Percentiles rank a stretch among this genome's conserved stretches.
phyloP scores from a whole-genome alignment of 192 early-diverging fungal species.

The Rhizophagus clarus region DNA sequence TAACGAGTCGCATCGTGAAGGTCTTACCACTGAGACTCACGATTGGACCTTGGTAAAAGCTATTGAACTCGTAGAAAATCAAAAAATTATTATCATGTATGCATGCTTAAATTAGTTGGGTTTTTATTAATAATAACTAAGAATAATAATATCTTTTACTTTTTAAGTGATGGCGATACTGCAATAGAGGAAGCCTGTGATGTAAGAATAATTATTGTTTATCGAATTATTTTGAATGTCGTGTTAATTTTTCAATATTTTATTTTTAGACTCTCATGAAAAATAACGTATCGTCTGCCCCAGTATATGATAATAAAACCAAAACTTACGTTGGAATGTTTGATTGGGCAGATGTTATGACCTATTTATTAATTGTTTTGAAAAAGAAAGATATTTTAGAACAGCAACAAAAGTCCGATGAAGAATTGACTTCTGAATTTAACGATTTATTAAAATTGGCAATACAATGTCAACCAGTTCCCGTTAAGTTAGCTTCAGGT shows the following conservation, averaged over 20 bases:
- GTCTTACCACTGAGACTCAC: constrained; percentile 41
- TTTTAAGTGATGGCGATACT: constrained; percentile 51
- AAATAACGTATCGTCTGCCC: constrained; percentile 78
- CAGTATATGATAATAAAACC: constrained; percentile 64
- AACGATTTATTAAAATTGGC: constrained; percentile 58
- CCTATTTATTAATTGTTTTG: constrained; percentile 71
- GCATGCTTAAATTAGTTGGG: not conserved
- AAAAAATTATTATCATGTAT: constrained; percentile 70
- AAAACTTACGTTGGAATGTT: constrained; percentile 82
- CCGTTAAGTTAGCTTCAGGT: constrained; percentile 68
- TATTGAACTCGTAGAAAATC: constrained; percentile 57
- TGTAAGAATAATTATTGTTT: constrained; percentile 24
- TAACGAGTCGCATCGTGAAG: constrained; percentile 39
- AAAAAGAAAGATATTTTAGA: constrained; percentile 49
- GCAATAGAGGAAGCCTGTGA: constrained; percentile 75
- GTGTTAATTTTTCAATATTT: not conserved
- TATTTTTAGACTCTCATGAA: constrained; percentile 55
- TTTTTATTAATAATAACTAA: not conserved
- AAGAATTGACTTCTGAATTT: constrained; percentile 55
- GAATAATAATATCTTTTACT: not conserved
- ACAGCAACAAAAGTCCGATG: constrained; percentile 31
- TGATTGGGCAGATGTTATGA: constrained; percentile 78
- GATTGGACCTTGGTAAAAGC: constrained; percentile 73
- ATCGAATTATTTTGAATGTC: not conserved
- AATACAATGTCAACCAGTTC: constrained; percentile 51